Evolutionary conservation across 1,284 basidiomycete species (phyloP).

Genomic region (Cryptococcus sp.): DNA sequence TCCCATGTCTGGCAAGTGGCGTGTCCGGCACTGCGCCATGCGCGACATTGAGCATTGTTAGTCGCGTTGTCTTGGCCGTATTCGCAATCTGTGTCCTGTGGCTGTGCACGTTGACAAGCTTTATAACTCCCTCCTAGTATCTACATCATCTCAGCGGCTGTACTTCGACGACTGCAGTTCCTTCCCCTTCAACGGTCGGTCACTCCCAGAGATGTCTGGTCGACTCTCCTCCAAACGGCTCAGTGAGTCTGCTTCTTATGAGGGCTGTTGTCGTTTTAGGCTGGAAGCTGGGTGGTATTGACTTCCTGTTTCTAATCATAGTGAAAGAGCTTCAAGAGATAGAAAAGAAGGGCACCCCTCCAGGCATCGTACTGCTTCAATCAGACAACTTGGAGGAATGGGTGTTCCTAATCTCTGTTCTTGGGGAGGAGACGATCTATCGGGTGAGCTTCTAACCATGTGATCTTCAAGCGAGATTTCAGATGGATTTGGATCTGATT

Average conservation of each 20-base stretch:
- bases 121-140: too few species aligned
- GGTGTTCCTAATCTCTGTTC: slow-evolving; percentile 39
- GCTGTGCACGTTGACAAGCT: too few species aligned
- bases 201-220: slow-evolving; percentile 13
- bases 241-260: slow-evolving; percentile 21
- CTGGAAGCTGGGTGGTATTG: background rate
- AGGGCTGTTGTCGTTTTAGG: background rate
- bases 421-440: slow-evolving; percentile 48
- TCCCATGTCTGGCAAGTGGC: too few species aligned
- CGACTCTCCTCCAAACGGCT: slow-evolving; percentile 28
- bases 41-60: too few species aligned
- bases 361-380: slow-evolving; percentile 37
- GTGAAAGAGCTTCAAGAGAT: slow-evolving; percentile 49
- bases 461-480: background rate
- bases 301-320: slow-evolving; percentile 12
- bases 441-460: slow-evolving; percentile 20
- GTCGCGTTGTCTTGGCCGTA: too few species aligned
- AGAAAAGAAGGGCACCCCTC: slow-evolving; percentile 40
- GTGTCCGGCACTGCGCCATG: too few species aligned
- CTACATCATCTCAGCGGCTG: too few species aligned
- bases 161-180: too few species aligned
- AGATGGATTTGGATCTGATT: background rate
- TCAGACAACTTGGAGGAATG: slow-evolving; percentile 40
- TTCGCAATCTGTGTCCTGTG: too few species aligned
- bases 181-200: too few species aligned